A percentile compares a stretch with the other conserved stretches of the same genome.
Conservation (phyloP, 2,329 filamentous ascomycete species). For the Stagonosporopsis cucurbitacearum region DNA sequence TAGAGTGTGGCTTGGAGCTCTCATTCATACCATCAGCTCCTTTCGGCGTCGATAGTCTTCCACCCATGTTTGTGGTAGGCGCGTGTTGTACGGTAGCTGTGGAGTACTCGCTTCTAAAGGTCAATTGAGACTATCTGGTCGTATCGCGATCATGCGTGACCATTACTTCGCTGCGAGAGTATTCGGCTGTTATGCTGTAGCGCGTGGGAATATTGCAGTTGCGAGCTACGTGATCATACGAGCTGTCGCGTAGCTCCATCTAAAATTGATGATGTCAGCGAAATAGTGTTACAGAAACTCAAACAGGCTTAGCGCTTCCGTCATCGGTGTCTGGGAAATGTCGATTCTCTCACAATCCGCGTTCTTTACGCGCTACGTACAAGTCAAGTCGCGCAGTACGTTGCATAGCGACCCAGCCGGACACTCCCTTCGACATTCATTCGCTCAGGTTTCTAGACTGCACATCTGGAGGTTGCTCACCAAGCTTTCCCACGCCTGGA, state of each 20-base stretch:
- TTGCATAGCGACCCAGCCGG: slow-evolving; percentile 7
- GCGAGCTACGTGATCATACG: slow-evolving; percentile 13
- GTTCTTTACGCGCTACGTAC: slow-evolving; percentile 8
- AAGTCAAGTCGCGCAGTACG: slow-evolving; percentile 9
- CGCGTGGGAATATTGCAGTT: not conserved
- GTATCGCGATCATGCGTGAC: not conserved
- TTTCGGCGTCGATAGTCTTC: slow-evolving; percentile 54
- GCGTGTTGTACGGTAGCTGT: not conserved
- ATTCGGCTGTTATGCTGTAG: not conserved
- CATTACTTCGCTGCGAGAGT: not conserved
- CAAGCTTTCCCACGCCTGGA: slow-evolving; percentile 15
- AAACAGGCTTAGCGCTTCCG: slow-evolving; percentile 25
- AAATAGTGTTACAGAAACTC: slow-evolving; percentile 18
- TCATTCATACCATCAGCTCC: slow-evolving; percentile 54
- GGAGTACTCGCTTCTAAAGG: not conserved
- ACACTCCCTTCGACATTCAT: slow-evolving; percentile 2
- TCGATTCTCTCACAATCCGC: slow-evolving; percentile 7
- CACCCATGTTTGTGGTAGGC: slow-evolving; percentile 49
- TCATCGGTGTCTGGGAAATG: slow-evolving; percentile 30
- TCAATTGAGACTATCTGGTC: not conserved
- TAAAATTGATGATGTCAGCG: slow-evolving; percentile 35
- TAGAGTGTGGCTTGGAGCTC: slow-evolving; percentile 46
- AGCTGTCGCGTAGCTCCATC: slow-evolving; percentile 18
- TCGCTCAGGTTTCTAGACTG: slow-evolving; percentile 16
- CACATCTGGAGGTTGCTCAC: slow-evolving; percentile 8